Evolutionary conservation across 2,329 filamentous ascomycete species (phyloP), one percentile per base, ranked within the genome.

Genomic region (Curvularia spicifera): DNA sequence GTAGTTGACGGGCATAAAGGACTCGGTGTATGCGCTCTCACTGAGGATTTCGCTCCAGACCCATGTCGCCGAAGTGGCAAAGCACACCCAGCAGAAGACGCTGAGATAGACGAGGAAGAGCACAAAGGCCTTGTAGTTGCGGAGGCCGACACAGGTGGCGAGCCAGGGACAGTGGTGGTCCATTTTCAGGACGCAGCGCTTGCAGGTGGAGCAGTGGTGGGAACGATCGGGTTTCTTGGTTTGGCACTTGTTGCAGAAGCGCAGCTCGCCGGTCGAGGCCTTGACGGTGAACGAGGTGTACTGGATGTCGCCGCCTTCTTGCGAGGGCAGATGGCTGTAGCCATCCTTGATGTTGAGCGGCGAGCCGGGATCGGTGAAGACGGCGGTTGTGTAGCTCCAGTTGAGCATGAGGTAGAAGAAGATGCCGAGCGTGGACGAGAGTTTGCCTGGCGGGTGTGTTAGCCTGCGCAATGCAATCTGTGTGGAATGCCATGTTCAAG

Each of bases 161-260:
- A 99, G 84, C 95, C 95, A 99, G 15, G 95, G 95, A 76, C 95
- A 99, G 80, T 99, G 95, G 77, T 99, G 95, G 75, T 99, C 95
- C 95, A 99, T 99, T 83, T 99, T 99, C 76, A 99, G 83, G 26
- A 99, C 93, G 76, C 95, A 99, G 71, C 90, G 89, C 67, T 89
- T 87, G 79, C 95, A 99, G 4, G 93, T 96, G 10, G 92, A 96
- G 83, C 95, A 99, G 81, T 99, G 95, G 78, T 99, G 95, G 31
- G 94, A 88, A 60, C 95, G 91, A 79, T 99, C 95, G 42, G 95
- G 95, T 81, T 99, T 99, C 63, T 91, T 87, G 51, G 89, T 89
- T 80, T 96, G 91, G 78, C 95, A 99, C 80, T 99, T 99, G 80
- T 98, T 98, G 84, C 95, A 99, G 81, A 90, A 98, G 54, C 95